Evolutionary conservation across 495 filamentous ascomycete genomes (phyloP), one percentile per base, ranked within the genome.

Genomic region (Gamarada debralockiae): DNA sequence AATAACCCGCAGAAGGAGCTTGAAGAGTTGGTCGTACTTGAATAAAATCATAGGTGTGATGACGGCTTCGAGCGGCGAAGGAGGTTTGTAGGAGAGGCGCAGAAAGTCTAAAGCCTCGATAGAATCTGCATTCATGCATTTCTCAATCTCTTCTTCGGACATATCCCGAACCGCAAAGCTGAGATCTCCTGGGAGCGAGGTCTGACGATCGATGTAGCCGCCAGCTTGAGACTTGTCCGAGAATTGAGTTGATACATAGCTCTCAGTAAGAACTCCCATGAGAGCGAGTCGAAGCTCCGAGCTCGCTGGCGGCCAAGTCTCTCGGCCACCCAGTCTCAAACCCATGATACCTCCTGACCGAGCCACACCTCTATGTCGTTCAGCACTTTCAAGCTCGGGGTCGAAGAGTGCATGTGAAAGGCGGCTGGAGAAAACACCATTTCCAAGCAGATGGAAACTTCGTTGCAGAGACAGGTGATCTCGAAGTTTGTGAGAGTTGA

Each of bases 21-120:
- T 85, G 71, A 95, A 96, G 17, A 96, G 76, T 22, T 70, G 72
- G 62, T 98, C 93, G 60, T 96, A 97, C 59, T 86, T 89, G 17
- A 80, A 65, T 12, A 98, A 71, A 1, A 82, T 72, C 0, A 68
- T 63, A 0, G 78, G 70, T 0, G 87, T 88, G 21, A 98, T 83
- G 48, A 97, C 74, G 0, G 81, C 70, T 31, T 85, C 80, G 0
- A 98, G 74, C 2, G 86, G 79, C 2, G 77, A 60, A 0, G 92
- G 90, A 0, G 93, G 80, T 34, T 82, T 85, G 71, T 96, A 98
- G 46, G 90, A 84, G 3, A 98, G 71, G 2, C 86, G 82, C 15
- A 98, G 73, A 61, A 98, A 97, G 65, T 98, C 93, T 15, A 97
- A 73, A 0, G 93, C 93, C 66, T 89, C 84, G 25, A 97, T 78